Evolutionary conservation across 768 basidiomycete genomes (phyloP).

Genomic region (Boletus reticuloceps): DNA sequence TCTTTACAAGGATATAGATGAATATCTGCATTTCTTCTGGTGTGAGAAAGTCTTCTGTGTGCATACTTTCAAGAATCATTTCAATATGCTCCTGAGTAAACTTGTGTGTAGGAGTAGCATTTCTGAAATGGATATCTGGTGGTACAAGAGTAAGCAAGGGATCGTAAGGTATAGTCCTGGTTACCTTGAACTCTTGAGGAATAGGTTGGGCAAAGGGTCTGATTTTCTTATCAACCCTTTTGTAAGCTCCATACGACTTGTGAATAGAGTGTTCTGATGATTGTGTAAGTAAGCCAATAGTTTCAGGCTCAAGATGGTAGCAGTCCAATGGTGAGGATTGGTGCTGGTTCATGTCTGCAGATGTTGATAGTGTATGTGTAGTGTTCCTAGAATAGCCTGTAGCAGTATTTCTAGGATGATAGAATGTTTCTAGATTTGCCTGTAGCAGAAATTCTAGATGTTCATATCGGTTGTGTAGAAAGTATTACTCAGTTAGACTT

Average conservation of each 20-base stretch:
- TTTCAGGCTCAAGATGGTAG: background rate
- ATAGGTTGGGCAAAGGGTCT: background rate
- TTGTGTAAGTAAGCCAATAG: background rate
- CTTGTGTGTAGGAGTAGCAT: background rate
- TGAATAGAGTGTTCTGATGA: background rate
- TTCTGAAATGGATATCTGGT: background rate
- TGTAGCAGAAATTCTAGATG: no score
- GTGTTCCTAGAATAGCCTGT: no score
- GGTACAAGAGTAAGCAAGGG: background rate
- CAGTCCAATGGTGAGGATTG: no score
- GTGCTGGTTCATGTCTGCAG: no score
- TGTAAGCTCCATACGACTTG: background rate
- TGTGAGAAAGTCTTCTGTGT: background rate
- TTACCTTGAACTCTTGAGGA: background rate
- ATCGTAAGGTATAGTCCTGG: background rate
- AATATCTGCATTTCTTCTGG: background rate
- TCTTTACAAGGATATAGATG: background rate
- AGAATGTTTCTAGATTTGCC: no score
- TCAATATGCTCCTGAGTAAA: background rate
- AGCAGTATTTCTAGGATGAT: no score
- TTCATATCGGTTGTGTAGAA: fast-evolving
- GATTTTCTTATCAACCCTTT: background rate
- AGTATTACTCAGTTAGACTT: no score
- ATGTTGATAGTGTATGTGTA: no score
- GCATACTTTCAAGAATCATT: background rate